These are phyloP conservation scores for Cyberlindnera mrakii DNA, from an alignment of 805 yeast genomes.

Conservation along the genomic window DNA sequence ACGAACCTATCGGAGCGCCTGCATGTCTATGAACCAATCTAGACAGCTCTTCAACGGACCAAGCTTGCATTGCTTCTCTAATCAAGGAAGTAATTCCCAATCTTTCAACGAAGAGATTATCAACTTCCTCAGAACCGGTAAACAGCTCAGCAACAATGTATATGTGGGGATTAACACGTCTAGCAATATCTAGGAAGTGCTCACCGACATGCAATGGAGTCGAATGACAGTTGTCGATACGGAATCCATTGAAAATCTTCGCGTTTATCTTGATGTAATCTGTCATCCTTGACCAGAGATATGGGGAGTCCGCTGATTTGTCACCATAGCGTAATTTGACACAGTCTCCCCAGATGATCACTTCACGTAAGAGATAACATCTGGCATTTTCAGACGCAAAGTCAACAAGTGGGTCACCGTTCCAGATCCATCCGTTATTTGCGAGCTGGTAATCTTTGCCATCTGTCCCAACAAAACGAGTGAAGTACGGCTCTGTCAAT, in stretches of 20 bases:
- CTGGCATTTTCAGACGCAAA: constrained; percentile 78
- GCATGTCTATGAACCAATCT: constrained; percentile 87
- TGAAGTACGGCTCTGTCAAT: constrained; percentile 82
- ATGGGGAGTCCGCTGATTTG: constrained; percentile 77
- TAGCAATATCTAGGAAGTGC: constrained; percentile 78
- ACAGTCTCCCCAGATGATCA: constrained; percentile 97
- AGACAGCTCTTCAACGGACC: constrained; percentile 82
- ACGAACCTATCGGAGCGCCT: constrained; percentile 92
- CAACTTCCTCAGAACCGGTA: constrained; percentile 88
- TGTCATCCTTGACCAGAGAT: constrained; percentile 83
- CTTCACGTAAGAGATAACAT: constrained; percentile 86
- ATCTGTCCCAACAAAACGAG: constrained; percentile 47
- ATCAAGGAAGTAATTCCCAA: constrained; percentile 84
- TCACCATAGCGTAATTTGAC: constrained; percentile 85
- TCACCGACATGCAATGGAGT: constrained; percentile 96
- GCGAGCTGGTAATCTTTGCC: constrained; percentile 72
- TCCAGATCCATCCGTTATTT: constrained; percentile 99
- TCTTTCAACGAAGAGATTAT: constrained; percentile 83
- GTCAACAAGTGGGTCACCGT: constrained; percentile 88
- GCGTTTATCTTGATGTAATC: constrained; percentile 72
- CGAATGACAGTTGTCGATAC: constrained; percentile 94
- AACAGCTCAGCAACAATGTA: constrained; percentile 94
- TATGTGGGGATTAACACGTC: constrained; percentile 74
- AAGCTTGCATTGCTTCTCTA: constrained; percentile 97
- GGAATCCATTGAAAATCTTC: constrained; percentile 71